A percentile compares a stretch with the other conserved stretches of the same genome.
These are phyloP conservation scores for Solidago caesia DNA, from an alignment of 129 eudicot species.

Conservation along the genomic window DNA sequence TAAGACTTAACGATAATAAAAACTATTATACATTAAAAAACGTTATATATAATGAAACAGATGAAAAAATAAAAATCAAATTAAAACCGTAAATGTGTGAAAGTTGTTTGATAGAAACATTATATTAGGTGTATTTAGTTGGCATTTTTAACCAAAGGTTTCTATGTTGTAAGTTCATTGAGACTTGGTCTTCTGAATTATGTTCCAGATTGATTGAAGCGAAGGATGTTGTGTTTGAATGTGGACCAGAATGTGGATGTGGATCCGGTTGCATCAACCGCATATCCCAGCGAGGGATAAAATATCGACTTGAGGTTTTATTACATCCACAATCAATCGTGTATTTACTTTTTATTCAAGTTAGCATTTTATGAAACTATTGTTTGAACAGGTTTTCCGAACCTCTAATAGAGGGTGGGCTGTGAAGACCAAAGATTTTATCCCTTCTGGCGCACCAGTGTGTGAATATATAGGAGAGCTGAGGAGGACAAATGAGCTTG, in stretches of 20 bases:
- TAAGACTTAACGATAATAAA: no score
- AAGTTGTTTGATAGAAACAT: no score
- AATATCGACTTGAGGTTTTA: conserved; percentile 45
- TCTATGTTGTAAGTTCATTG: neutral
- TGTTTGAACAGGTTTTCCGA: conserved; percentile 37
- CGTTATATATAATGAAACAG: no score
- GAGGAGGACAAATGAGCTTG: conserved; percentile 40
- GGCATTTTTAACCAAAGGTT: no score
- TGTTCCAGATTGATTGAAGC: conserved; percentile 38
- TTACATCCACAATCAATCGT: neutral
- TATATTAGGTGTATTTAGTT: no score
- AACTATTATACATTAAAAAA: no score
- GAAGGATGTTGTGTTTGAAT: conserved; percentile 49
- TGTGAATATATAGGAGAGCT: conserved; percentile 48
- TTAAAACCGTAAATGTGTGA: no score
- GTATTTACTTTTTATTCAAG: neutral
- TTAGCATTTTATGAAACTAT: neutral
- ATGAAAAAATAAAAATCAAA: no score
- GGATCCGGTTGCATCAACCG: conserved; percentile 49
- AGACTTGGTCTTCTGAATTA: neutral
- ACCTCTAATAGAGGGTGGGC: conserved; percentile 49
- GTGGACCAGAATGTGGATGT: conserved; percentile 51
- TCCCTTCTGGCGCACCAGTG: conserved; percentile 47
- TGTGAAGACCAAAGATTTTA: conserved; percentile 43
- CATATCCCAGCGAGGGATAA: conserved; percentile 37